Percentiles rank a stretch among this genome's conserved stretches.
These are phyloP conservation scores for Epicoccum sorghinum DNA, from an alignment of 2,329 filamentous ascomycete species.

Conservation along the genomic window DNA sequence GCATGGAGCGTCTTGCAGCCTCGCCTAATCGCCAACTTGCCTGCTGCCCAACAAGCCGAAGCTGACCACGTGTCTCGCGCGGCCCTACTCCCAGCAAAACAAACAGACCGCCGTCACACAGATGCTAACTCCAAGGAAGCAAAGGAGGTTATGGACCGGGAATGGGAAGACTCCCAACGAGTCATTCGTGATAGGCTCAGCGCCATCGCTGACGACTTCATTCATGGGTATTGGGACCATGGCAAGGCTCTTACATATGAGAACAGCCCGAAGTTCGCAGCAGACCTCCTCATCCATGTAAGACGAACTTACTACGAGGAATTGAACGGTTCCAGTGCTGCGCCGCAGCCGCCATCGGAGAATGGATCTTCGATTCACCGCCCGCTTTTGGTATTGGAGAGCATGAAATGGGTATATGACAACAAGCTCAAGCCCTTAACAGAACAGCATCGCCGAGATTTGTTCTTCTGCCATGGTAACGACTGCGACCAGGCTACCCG, in stretches of 20 bases:
- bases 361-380: slow-evolving; percentile 39
- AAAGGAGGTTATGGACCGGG: slow-evolving; percentile 67
- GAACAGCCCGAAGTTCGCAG: slow-evolving; percentile 71
- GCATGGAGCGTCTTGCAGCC: slow-evolving; percentile 74
- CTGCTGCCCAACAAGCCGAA: slow-evolving; percentile 66
- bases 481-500: slow-evolving; percentile 69
- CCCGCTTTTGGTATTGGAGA: slow-evolving; percentile 74
- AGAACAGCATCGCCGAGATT: slow-evolving; percentile 69
- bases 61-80: slow-evolving; percentile 57
- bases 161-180: slow-evolving; percentile 74
- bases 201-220: slow-evolving; percentile 72
- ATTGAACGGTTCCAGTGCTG: slow-evolving; percentile 61
- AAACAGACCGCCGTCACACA: slow-evolving; percentile 54
- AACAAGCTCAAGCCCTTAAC: slow-evolving; percentile 74
- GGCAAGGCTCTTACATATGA: slow-evolving; percentile 69
- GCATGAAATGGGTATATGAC: slow-evolving; percentile 87
- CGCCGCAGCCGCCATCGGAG: slow-evolving; percentile 9
- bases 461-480: slow-evolving; percentile 72
- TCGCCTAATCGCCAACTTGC: slow-evolving; percentile 69
- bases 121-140: slow-evolving; percentile 58
- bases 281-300: slow-evolving; percentile 71
- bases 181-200: slow-evolving; percentile 70
- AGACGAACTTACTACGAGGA: slow-evolving; percentile 70
- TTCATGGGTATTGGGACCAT: slow-evolving; percentile 68
- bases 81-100: slow-evolving; percentile 53